Evolutionary conservation across 169 alveolate species (phyloP).

Genomic region (Plasmodium falciparum): DNA sequence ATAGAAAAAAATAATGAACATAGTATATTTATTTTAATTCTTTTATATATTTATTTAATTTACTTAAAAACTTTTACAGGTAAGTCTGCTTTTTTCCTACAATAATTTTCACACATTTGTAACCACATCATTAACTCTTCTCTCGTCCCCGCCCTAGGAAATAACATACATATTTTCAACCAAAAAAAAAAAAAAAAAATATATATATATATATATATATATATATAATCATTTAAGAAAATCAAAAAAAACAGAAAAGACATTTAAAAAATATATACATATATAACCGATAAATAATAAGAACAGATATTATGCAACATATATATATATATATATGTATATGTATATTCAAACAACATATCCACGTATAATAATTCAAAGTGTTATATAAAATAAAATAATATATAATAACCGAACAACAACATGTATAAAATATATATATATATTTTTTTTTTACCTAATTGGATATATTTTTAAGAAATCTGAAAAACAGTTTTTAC

Average conservation of each 20-base stretch:
- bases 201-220: constrained; percentile 1
- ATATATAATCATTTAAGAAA: neutral
- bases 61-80: constrained; percentile 76
- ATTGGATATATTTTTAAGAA: constrained; percentile 57
- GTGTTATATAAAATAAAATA: too few species aligned
- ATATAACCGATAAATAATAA: too few species aligned
- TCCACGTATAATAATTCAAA: too few species aligned
- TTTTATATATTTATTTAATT: constrained; percentile 11
- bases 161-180: neutral
- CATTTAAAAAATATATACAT: neutral
- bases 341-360: too few species aligned
- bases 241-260: neutral
- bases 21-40: neutral
- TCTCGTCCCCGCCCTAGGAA: constrained; percentile 42
- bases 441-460: constrained; percentile 19
- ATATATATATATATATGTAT: too few species aligned
- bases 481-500: constrained; percentile 65
- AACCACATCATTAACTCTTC: constrained; percentile 76
- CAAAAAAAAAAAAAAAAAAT: too few species aligned
- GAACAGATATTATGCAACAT: too few species aligned
- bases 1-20: too few species aligned
- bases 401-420: too few species aligned
- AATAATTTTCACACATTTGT: constrained; percentile 77
- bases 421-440: neutral
- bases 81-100: constrained; percentile 73